Conservation (phyloP, 2,329 filamentous ascomycete species). For the Phaeosphaeriaceae sp. region DNA sequence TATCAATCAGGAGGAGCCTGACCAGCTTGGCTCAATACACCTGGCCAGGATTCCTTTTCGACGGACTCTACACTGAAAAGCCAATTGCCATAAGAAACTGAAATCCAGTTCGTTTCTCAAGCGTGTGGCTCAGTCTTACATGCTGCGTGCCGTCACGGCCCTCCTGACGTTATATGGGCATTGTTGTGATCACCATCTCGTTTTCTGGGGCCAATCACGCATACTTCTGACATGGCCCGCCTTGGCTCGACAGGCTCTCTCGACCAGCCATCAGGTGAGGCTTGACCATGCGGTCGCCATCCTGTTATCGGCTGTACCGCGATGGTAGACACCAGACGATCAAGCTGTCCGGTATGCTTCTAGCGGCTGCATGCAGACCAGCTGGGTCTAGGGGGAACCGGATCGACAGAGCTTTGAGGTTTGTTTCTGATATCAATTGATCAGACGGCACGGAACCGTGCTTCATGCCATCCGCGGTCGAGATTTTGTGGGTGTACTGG, state of each 20-base stretch:
- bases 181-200: background rate
- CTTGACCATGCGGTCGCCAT: background rate
- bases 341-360: background rate
- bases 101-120: background rate
- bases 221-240: background rate
- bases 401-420: background rate
- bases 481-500: background rate
- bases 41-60: background rate
- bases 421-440: background rate
- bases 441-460: background rate
- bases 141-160: background rate
- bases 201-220: background rate
- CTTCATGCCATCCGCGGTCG: background rate
- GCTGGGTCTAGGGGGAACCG: background rate
- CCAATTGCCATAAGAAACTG: background rate
- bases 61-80: background rate
- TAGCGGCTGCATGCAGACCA: background rate
- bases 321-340: background rate
- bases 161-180: background rate
- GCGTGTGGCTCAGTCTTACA: background rate
- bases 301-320: background rate
- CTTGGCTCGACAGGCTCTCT: background rate
- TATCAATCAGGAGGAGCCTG: background rate
- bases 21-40: background rate
- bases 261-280: background rate